These are phyloP conservation scores for Lactifluus echinatus DNA, from an alignment of 768 basidiomycete genomes.

Conservation along the genomic window DNA sequence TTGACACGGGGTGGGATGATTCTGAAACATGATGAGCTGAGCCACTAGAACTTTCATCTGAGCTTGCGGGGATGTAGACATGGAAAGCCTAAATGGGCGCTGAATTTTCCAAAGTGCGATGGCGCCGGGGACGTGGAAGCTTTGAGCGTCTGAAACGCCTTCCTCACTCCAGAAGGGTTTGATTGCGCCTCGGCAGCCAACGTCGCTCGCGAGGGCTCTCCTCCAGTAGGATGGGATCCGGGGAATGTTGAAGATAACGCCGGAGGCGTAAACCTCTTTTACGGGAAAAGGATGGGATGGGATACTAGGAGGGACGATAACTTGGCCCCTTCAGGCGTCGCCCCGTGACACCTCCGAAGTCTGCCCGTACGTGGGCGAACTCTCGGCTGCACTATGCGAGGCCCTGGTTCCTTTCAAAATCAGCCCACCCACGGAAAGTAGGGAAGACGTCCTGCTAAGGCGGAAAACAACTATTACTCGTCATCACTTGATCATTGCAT, in stretches of 20 bases:
- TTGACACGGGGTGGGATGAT: conserved; percentile 14
- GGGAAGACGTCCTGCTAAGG: neutral
- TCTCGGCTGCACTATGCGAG: neutral
- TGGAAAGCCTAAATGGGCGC: conserved; percentile 20
- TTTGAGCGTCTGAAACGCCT: conserved; percentile 10
- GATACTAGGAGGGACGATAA: neutral
- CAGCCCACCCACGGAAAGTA: neutral
- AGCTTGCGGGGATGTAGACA: conserved; percentile 14
- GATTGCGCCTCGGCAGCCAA: conserved; percentile 10
- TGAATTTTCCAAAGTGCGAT: conserved; percentile 14
- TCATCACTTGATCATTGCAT: neutral
- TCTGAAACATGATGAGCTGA: conserved; percentile 19
- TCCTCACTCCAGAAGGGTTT: conserved; percentile 2
- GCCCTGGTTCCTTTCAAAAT: conserved; percentile 1
- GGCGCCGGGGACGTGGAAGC: conserved; percentile 12
- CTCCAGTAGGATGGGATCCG: neutral
- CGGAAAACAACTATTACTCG: neutral
- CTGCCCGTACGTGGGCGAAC: neutral
- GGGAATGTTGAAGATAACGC: neutral
- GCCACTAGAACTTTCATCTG: conserved; percentile 20
- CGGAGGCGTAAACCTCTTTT: neutral
- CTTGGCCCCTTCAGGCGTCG: neutral
- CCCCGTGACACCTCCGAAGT: conserved; percentile 12
- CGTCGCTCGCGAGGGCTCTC: neutral
- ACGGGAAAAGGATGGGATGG: too few species aligned